Evolutionary conservation across 2,329 filamentous ascomycete species (phyloP), one percentile per base, ranked within the genome.

Genomic region (Aschersonia sp.): DNA sequence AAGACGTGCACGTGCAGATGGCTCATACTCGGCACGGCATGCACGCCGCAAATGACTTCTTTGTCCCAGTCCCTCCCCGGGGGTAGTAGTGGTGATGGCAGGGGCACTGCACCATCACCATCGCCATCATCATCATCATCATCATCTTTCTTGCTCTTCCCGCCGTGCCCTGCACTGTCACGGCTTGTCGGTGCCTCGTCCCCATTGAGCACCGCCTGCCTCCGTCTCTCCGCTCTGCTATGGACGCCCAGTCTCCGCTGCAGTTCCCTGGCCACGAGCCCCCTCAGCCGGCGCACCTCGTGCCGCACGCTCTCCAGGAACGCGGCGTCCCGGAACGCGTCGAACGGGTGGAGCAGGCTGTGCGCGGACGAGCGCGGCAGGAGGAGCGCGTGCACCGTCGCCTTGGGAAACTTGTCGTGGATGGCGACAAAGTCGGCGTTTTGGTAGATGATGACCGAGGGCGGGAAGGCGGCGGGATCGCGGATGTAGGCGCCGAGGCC

Each of bases 1-100:
- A 97, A 66, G 32, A 97, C 79, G 63, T 98, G 92, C 4, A 97
- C 72, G 64, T 98, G 92, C 47, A 97, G 61, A 62, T 97, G 87
- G 52, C 77, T 82, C 92, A 98, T 97, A 48, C 83, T 89, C 4
- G 92, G 92, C 54, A 83, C 79, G 4, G 87, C 84, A 66, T 98
- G 92, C 6, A 95, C 76, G 11, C 92, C 92, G 22, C 81, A 75
- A 45, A 77, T 75, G 45, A 97, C 73, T 30, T 92, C 87, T 10
- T 69, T 67, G 41, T 69, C 65, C 86, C 88, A 97, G 65, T 95
- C 81, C 30, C 90, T 74, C 0, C 88, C 89, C 0, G 59, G 52
- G 0, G 88, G 88, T 7, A 89, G 66, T 22, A 22, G 22, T 22
- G 22, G 22, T 22, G 22, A 4, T 22, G 22, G 22, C 4, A 22